Evolutionary conservation across 73 alveolate genomes (phyloP).

Genomic region (Paraurostyla sp.): DNA sequence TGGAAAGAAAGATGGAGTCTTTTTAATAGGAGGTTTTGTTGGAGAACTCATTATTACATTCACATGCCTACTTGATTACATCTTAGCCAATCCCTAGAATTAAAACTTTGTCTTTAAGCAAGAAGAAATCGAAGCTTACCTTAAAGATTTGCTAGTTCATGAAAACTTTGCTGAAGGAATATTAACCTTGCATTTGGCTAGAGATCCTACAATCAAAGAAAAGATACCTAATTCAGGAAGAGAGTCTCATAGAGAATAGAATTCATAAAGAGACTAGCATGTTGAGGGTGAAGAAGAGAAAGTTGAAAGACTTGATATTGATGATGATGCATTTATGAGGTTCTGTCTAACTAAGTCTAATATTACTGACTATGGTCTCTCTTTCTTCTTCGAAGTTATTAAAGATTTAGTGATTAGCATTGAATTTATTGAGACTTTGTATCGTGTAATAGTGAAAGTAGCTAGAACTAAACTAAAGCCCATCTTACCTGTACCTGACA

Average conservation of each 20-base stretch:
- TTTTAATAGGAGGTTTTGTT: slow-evolving; percentile 75
- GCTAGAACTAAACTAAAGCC: slow-evolving; percentile 42
- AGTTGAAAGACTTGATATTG: slow-evolving; percentile 55
- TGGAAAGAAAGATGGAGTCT: slow-evolving; percentile 64
- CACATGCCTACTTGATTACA: slow-evolving; percentile 76
- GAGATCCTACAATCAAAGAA: slow-evolving; percentile 13
- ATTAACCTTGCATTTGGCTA: slow-evolving; percentile 58
- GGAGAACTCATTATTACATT: slow-evolving; percentile 78
- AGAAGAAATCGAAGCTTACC: slow-evolving; percentile 47
- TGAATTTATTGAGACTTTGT: slow-evolving; percentile 70
- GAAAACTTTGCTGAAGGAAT: slow-evolving; percentile 72
- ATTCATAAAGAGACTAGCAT: not conserved
- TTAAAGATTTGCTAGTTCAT: slow-evolving; percentile 57
- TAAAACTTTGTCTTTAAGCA: slow-evolving; percentile 63
- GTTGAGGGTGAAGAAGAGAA: slow-evolving; percentile 47
- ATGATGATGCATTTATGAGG: slow-evolving; percentile 62
- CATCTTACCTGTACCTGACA: slow-evolving; percentile 61
- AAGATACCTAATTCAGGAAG: slow-evolving; percentile 1
- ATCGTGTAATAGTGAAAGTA: slow-evolving; percentile 52
- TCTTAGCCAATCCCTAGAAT: slow-evolving; percentile 75
- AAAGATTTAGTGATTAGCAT: slow-evolving; percentile 68
- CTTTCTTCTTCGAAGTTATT: slow-evolving; percentile 71
- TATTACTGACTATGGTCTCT: slow-evolving; percentile 71
- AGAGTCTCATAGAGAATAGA: slow-evolving; percentile 1
- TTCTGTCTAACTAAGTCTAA: slow-evolving; percentile 62